Base-by-base conservation (phyloP, 352 stramenopile species). In the Phytophthora citrophthora region DNA sequence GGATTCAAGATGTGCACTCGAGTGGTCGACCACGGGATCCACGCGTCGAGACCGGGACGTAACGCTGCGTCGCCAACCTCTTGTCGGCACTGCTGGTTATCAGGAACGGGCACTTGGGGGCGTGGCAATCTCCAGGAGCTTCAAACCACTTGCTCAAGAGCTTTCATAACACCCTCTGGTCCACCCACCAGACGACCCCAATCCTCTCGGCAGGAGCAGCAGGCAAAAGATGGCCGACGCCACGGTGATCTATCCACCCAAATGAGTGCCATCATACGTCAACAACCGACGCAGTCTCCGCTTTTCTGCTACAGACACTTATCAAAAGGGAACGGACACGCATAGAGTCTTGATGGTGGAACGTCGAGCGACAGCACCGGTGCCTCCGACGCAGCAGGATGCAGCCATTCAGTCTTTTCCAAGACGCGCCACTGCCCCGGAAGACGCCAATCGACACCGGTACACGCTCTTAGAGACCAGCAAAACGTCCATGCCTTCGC, bases 141-240 rank as follows among this genome's bases (percentile, higher is more conserved):
- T 11, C 7, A 2, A 68, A 36, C 49, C n/a, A 11, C 12, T n/a
- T 48, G 47, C 41, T 43, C 27, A 38, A 6, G 20, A 46, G 18
- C 18, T 57, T 47, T 38, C 55, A 44, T 50, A 68, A 57, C 44
- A 45, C 39, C 56, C 58, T 46, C 44, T 68, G 57, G 45, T 58
- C 38, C 51, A 69, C 54, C 64, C 61, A 73, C 59, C 64, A 73
- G 64, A 66, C 60, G 59, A 73, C 44, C 58, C 64, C 38, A 54
- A 72, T 59, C 49, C 63, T 55, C n/a, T 41, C 40, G 15, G 26
- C 51, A 49, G 29, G 24, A 56, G 41, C 59, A 61, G 49, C 40
- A 54, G 34, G 34, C n/a, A 16, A 13, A 12, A 26, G 2, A 5
- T 31, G 27, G 8, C 15, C 44, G 2, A 20, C 46, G 46, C 56